Percentiles rank a stretch among this genome's conserved stretches.
Conservation (phyloP, 257 asterid species). For the Paulownia fortunei region DNA sequence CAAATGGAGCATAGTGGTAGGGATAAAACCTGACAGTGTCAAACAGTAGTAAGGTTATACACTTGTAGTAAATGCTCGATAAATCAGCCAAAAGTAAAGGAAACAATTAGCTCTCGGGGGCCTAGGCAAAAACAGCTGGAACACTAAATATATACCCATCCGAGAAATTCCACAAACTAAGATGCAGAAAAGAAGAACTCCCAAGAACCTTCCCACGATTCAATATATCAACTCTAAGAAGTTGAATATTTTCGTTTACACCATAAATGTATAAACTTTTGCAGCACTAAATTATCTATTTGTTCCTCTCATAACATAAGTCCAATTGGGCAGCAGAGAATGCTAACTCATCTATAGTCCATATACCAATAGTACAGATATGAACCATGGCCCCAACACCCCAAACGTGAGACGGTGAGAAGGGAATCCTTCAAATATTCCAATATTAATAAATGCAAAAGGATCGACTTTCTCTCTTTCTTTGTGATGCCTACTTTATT, state of each 20-base stretch:
- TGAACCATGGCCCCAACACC: neutral
- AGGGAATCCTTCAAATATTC: neutral
- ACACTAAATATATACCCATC: neutral
- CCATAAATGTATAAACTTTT: neutral
- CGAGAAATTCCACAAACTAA: slow-evolving; percentile 6
- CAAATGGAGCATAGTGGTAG: slow-evolving; percentile 77
- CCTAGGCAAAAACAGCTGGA: slow-evolving; percentile 6
- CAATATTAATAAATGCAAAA: neutral
- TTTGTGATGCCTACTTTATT: neutral
- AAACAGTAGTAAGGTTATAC: slow-evolving; percentile 24
- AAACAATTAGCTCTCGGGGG: slow-evolving; percentile 14
- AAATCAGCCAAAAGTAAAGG: neutral
- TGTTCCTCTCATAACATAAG: neutral
- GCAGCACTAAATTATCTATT: neutral
- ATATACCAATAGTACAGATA: neutral
- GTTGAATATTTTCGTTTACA: neutral
- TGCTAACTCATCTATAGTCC: neutral
- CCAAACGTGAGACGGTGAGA: neutral
- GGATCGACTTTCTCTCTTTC: neutral
- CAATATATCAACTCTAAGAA: neutral
- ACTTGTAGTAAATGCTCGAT: slow-evolving; percentile 1
- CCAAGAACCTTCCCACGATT: neutral
- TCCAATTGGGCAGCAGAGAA: neutral
- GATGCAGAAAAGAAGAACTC: neutral
- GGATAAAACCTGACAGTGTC: slow-evolving; percentile 64